phyloP scores from a whole-genome alignment of 495 filamentous ascomycete genomes.

The Hypoxylon fuscum region DNA sequence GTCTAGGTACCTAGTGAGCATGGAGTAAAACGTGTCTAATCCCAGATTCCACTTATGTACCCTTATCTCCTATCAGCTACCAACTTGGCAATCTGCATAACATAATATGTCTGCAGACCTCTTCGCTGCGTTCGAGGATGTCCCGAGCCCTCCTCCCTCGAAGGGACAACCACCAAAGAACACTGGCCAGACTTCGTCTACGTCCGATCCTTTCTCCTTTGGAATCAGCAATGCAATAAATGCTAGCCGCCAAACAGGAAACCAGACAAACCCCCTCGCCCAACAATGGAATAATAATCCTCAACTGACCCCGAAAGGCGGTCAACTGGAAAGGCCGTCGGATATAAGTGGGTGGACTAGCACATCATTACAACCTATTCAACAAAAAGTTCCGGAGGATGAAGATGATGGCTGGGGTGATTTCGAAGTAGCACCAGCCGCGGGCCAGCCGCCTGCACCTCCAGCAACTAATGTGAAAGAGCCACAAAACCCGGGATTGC shows the following conservation, averaged over 20 bases:
- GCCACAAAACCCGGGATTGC: conserved; percentile 13
- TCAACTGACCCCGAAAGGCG: conserved; percentile 1
- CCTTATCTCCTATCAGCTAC: neutral
- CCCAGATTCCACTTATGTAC: neutral
- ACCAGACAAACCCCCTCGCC: conserved; percentile 3
- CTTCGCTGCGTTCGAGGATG: conserved; percentile 72
- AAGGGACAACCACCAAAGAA: conserved; percentile 37
- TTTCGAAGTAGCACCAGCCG: conserved; percentile 66
- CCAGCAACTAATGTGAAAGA: neutral
- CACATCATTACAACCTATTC: conserved; percentile 13
- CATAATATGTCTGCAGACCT: conserved; percentile 81
- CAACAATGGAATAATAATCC: conserved; percentile 19
- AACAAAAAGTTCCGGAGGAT: conserved; percentile 35
- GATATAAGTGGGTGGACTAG: conserved; percentile 25
- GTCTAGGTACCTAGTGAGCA: too few relatives aligned
- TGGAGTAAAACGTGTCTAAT: too few relatives aligned
- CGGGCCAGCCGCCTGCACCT: conserved; percentile 8
- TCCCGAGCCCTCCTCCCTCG: conserved; percentile 37
- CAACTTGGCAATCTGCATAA: neutral
- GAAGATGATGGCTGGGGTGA: conserved; percentile 80
- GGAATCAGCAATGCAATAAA: conserved; percentile 9
- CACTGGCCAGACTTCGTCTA: conserved; percentile 9
- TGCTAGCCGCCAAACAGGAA: neutral
- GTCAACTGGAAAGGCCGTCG: conserved; percentile 21
- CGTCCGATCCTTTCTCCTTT: conserved; percentile 28